Evolutionary conservation across 1,139 yeast species (phyloP), one percentile per base, ranked within the genome.

Genomic region (Blastobotrys illinoisensis): DNA sequence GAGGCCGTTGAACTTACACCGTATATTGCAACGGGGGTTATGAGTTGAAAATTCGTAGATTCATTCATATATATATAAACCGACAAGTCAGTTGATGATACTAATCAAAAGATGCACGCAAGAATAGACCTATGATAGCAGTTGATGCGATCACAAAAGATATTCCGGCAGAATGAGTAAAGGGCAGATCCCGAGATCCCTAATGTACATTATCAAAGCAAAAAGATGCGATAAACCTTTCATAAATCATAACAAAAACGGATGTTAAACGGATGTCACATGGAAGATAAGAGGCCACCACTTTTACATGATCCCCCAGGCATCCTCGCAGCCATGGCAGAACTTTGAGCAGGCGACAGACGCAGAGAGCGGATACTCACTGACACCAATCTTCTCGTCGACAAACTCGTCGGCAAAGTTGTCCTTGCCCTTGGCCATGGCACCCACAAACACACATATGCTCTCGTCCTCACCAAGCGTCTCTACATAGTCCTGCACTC

Each of bases 341-440:
- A 93, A 90, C 74, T 93, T 93, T 63, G 97, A 88, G 73, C 98
- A 93, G 20, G 99, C 98, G 56, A 95, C 98, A 18, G 98, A 89
- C 3, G 99, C 99, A 56, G 97, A 88, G 61, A 93, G 80, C 52
- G 99, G 96, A 71, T 91, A 93, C 67, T 91, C 90, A 36, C 97
- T 89, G 58, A 93, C 85, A 64, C 97, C 97, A 60, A 93, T 87
- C 69, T 93, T 93, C 71, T 93, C 99, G 71, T 93, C 99, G 48
- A 91, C 96, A 68, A 72, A 91, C 72, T 91, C 98, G 71, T 93
- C 99, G 43, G 99, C 99, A 73, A 93, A 93, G 64, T 83, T 90
- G 73, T 93, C 99, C 69, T 87, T 87, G 67, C 99, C 99, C 73
- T 97, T 84, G 24, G 99, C 99, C 97, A 93, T 93, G 52, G 99